These are phyloP conservation scores for Cladosporium sp. DNA, from an alignment of 2,329 filamentous ascomycete species.

Conservation along the genomic window DNA sequence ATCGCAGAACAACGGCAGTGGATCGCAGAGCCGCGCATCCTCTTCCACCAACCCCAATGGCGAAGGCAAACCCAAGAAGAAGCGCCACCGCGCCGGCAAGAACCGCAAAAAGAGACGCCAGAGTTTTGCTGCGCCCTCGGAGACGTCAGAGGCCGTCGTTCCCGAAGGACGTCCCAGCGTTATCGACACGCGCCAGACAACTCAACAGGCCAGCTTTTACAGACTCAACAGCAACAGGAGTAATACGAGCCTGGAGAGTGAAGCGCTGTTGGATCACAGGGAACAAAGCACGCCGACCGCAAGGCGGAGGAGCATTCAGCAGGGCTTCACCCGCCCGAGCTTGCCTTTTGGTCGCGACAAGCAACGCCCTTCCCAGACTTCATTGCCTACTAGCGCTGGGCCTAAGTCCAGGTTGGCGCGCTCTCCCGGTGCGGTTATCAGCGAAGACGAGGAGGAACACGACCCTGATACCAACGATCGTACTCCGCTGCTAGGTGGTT, in stretches of 20 bases:
- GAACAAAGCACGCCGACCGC: slow-evolving; percentile 38
- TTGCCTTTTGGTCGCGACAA: slow-evolving; percentile 23
- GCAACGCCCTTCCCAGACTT: slow-evolving; percentile 18
- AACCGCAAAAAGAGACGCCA: slow-evolving; percentile 69
- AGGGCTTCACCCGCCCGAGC: slow-evolving; percentile 25
- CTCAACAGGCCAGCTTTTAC: slow-evolving; percentile 49
- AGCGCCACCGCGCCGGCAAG: slow-evolving; percentile 70
- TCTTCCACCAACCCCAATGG: slow-evolving; percentile 9
- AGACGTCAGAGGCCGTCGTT: slow-evolving; percentile 50
- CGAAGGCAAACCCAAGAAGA: slow-evolving; percentile 45
- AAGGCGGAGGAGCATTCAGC: slow-evolving; percentile 41
- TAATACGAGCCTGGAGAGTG: slow-evolving; percentile 82
- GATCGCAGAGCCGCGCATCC: slow-evolving; percentile 7
- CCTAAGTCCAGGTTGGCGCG: slow-evolving; percentile 15
- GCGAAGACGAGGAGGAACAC: slow-evolving; percentile 48
- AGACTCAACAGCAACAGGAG: slow-evolving; percentile 59
- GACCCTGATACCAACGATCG: slow-evolving; percentile 43
- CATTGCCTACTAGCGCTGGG: slow-evolving; percentile 12
- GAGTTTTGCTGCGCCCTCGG: slow-evolving; percentile 68
- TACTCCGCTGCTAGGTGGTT: slow-evolving; percentile 49
- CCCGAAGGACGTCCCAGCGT: slow-evolving; percentile 43
- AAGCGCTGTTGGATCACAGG: slow-evolving; percentile 80
- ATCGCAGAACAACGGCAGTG: slow-evolving; percentile 3
- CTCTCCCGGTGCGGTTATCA: slow-evolving; percentile 25
- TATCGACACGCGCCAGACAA: slow-evolving; percentile 28